Base-by-base conservation (phyloP, 2,329 filamentous ascomycete species). In the Alternaria brassicae region DNA sequence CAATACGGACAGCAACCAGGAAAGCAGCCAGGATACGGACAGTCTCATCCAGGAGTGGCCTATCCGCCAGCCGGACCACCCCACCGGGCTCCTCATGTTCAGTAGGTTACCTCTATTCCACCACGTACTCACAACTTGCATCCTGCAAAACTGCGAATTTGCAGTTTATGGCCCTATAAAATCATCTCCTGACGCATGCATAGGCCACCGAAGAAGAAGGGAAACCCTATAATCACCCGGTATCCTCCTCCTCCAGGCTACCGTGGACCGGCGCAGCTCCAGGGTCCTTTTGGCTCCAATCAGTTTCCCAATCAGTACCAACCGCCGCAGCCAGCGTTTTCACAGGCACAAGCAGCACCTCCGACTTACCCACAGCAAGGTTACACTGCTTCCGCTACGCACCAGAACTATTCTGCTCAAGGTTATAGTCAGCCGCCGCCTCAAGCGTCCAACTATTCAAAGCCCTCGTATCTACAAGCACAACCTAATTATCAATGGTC, bases 231-330 rank as follows among this genome's bases (percentile, higher is more conserved):
- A 64, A 82, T 83, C 60, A 84, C 81, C 7, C 75, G 79, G 30
- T 83, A 83, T 71, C 79, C 81, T 48, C 81, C 81, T 40, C 82
- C 81, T 28, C 81, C 81, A n/a, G 80, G 80, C 13, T 83, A 82
- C 61, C 76, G 71, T 49, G 72, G 74, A 36, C 74, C 74, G 40
- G 68, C 69, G 44, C 75, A 75, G 56, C 67, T 72, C 42, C 72
- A 75, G 52, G 69, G 63, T 17, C 66, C 70, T 28, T 77, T 72
- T 51, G 67, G 66, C 45, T 41, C 65, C 53, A 65, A 61, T 50
- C 68, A 71, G 27, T 70, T 70, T 58, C 54, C 65, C 54, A 64
- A 67, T 41, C 70, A 72, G 42, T 73, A 72, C 60, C 73, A 72
- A 45, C 56, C 62, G 42, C 64, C 65, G 19, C 72, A 73, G 42